Evolutionary conservation across 257 asterid species (phyloP).

Genomic region (Solanum virginianum): DNA sequence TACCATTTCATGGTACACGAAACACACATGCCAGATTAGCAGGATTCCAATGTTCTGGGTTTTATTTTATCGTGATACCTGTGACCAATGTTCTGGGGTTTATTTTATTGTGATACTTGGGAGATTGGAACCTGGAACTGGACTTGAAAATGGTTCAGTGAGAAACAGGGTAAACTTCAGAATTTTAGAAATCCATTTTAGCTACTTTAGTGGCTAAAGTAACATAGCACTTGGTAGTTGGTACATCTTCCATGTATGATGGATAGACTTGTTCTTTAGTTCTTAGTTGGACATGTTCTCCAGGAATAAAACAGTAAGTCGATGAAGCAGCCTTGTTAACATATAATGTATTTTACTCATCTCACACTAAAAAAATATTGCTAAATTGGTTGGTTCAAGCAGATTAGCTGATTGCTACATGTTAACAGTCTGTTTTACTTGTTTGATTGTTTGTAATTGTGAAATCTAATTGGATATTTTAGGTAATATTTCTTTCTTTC

Average conservation of each 20-base stretch:
- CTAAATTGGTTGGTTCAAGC: not conserved
- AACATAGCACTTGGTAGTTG: not conserved
- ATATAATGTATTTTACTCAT: not conserved
- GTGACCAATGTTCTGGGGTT: not conserved
- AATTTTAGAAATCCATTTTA: not conserved
- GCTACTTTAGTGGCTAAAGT: not conserved
- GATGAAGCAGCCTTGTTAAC: not conserved
- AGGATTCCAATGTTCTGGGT: not conserved
- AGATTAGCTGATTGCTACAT: not conserved
- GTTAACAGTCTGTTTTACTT: not conserved
- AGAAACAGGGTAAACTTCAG: not conserved
- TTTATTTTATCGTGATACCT: not conserved
- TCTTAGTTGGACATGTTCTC: not conserved
- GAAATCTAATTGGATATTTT: not conserved
- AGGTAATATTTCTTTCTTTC: not conserved
- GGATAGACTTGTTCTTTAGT: not conserved
- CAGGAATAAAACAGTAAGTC: not conserved
- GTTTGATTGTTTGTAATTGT: not conserved
- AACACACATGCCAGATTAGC: not conserved
- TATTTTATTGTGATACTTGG: not conserved
- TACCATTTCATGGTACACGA: not conserved
- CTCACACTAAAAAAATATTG: not conserved
- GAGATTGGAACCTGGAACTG: not conserved
- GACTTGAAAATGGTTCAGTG: not conserved
- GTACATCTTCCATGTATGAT: not conserved